Percentiles rank a stretch among this genome's conserved stretches.
These are phyloP conservation scores for Aspergillus versicolor DNA, from an alignment of 2,329 filamentous ascomycete genomes.

Conservation along the genomic window DNA sequence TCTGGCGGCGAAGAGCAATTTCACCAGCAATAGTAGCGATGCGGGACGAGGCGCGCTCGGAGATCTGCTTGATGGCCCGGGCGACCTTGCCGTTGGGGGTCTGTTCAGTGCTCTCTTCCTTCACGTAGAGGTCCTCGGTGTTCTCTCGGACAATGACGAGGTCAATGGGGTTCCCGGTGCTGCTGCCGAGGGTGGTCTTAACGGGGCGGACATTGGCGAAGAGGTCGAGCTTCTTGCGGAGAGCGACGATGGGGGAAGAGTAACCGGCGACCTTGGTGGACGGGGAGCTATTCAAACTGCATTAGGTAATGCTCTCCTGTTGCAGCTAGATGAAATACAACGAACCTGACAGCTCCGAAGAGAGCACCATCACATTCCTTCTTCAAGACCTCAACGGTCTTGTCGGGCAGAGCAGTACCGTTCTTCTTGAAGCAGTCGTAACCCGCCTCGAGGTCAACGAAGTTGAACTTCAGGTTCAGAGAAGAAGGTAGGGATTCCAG, in stretches of 20 bases:
- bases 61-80: conserved; percentile 97
- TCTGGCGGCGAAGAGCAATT: conserved; percentile 83
- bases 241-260: conserved; percentile 92
- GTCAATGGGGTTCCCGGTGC: conserved; percentile 67
- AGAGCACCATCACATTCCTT: conserved; percentile 92
- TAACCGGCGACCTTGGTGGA: conserved; percentile 89
- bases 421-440: conserved; percentile 92
- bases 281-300: conserved; percentile 62
- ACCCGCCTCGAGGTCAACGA: conserved; percentile 87
- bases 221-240: conserved; percentile 90
- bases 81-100: conserved; percentile 76
- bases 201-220: conserved; percentile 98
- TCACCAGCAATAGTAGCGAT: conserved; percentile 94
- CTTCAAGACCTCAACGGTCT: conserved; percentile 84
- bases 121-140: conserved; percentile 97
- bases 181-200: conserved; percentile 66
- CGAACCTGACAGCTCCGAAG: conserved; percentile 83
- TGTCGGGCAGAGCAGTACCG: conserved; percentile 82
- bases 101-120: conserved; percentile 85
- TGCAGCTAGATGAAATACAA: neutral
- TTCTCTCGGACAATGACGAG: conserved; percentile 98
- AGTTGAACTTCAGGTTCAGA: conserved; percentile 90
- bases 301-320: neutral
- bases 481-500: conserved; percentile 91
- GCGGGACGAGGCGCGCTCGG: conserved; percentile 75